Base-by-base conservation (phyloP, 345 rosid species). In the Rubroshorea leprosula region DNA sequence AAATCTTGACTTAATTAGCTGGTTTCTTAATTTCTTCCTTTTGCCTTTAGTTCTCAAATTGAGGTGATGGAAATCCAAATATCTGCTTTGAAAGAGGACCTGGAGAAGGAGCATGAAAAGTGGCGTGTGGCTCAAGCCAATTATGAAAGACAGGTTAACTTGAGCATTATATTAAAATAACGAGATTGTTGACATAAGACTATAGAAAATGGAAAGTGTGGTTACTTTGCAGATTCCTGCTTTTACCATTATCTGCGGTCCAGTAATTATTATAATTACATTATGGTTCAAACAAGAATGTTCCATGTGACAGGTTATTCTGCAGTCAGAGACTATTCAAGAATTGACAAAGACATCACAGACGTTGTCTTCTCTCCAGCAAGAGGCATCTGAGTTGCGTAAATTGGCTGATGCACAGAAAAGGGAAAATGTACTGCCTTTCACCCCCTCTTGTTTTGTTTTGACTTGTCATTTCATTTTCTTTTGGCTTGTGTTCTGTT, bases 311-410 rank as follows among this genome's bases (percentile, higher is more conserved):
- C 85, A 93, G 99, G 97, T 93, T 64, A 65, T 89, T 70, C 69
- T 89, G 61, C 99, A 86, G 76, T 87, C 99, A 20, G 99, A 89
- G 75, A 84, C 99, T 51, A 93, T 93, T 65, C 93, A 87, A 68
- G 99, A 93, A 80, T 74, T 89, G 70, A 79, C 87, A 14, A 86
- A 78, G 76, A 84, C 96, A 46, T 93, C 99, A 14, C 83, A 87
- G 62, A 83, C 78, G 57, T 79, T 87, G 78, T 80, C 84, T 58
- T 55, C 69, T 22, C 72, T 89, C 67, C 91, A 87, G 67, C 79
- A 80, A 65, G 91, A 93, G 74, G 82, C 84, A 54, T 80, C 83
- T 65, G 86, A 76, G 52, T 76, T 85, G 70, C 88, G 80, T 57
- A 83, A 78, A 75, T 62, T 71, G 69, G 82, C 86, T 16, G 91